Conservation (phyloP, 768 basidiomycete genomes). For the Agrocybe chaxingu region DNA sequence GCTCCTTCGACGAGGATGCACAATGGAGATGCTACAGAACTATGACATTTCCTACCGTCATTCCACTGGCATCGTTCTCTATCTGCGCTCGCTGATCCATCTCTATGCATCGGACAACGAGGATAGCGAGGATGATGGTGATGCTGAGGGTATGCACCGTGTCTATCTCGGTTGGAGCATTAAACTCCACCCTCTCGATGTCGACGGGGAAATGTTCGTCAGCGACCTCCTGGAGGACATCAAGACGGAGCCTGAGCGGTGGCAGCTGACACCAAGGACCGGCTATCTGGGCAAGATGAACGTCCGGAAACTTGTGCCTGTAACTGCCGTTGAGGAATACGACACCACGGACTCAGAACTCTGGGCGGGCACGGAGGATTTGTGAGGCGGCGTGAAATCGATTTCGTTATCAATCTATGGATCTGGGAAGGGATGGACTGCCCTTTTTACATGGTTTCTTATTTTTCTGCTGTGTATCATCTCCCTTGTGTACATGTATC, state of each 20-base stretch:
- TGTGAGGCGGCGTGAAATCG: slow-evolving; percentile 1
- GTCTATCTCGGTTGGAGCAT: slow-evolving; percentile 74
- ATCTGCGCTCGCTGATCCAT: slow-evolving; percentile 33
- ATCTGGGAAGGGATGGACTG: no score
- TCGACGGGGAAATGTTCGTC: slow-evolving; percentile 42
- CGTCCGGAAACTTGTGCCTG: slow-evolving; percentile 27
- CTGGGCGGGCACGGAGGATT: slow-evolving; percentile 24
- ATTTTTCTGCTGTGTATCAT: no score
- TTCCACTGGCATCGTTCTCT: slow-evolving; percentile 48
- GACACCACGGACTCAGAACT: slow-evolving; percentile 25
- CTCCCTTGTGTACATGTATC: no score
- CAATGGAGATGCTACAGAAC: slow-evolving; percentile 51
- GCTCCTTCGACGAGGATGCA: slow-evolving; percentile 59
- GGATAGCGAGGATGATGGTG: slow-evolving; percentile 18
- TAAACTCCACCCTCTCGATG: slow-evolving; percentile 41
- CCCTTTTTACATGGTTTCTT: no score
- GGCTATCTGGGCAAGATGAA: slow-evolving; percentile 26
- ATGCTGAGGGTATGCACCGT: slow-evolving; percentile 33
- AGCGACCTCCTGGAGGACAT: slow-evolving; percentile 34
- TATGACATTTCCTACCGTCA: slow-evolving; percentile 57
- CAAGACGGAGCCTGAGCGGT: slow-evolving; percentile 26
- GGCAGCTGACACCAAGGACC: slow-evolving; percentile 25
- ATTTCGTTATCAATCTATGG: no score
- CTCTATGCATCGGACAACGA: slow-evolving; percentile 18
- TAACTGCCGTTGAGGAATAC: slow-evolving; percentile 28